A percentile compares a stretch with the other conserved stretches of the same genome.
Evolutionary conservation across 805 yeast genomes (phyloP).

Genomic region (Wickerhamiella vanderwaltii): DNA sequence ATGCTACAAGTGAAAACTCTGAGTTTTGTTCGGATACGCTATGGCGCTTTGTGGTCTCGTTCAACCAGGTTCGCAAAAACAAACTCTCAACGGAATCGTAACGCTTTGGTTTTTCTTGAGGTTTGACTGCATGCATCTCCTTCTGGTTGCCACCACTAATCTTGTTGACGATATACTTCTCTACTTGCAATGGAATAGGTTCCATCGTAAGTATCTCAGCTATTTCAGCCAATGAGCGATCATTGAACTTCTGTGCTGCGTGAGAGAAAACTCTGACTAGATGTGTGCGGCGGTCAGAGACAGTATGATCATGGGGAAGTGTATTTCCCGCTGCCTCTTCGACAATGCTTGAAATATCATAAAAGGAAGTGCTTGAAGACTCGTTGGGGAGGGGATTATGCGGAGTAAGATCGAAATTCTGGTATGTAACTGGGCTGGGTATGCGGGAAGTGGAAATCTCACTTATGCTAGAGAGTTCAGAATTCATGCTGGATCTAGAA

Average conservation of each 20-base stretch:
- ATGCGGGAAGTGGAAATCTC: constrained; percentile 8
- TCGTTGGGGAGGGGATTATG: not conserved
- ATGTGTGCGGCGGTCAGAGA: constrained; percentile 13
- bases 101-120: constrained; percentile 5
- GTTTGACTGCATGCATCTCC: not conserved
- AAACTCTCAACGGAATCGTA: constrained; percentile 21
- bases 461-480: constrained; percentile 4
- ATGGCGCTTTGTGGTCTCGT: constrained; percentile 2
- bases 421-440: constrained; percentile 11
- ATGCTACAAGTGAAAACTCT: too few species aligned
- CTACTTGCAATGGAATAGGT: constrained; percentile 21
- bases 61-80: constrained; percentile 19
- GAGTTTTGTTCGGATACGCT: too few species aligned
- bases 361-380: constrained; percentile 1
- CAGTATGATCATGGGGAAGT: constrained; percentile 7
- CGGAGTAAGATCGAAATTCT: constrained; percentile 10
- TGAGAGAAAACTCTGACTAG: constrained; percentile 20
- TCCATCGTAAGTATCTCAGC: constrained; percentile 20
- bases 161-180: constrained; percentile 19
- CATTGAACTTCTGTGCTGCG: constrained; percentile 21
- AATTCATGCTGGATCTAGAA: not conserved
- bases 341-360: not conserved
- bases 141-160: constrained; percentile 17
- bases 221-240: constrained; percentile 20
- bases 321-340: constrained; percentile 9